A percentile compares a stretch with the other conserved stretches of the same genome.
These are phyloP conservation scores for Phoenix dactylifera DNA, from an alignment of 176 grass and related monocot genomes.

Conservation along the genomic window DNA sequence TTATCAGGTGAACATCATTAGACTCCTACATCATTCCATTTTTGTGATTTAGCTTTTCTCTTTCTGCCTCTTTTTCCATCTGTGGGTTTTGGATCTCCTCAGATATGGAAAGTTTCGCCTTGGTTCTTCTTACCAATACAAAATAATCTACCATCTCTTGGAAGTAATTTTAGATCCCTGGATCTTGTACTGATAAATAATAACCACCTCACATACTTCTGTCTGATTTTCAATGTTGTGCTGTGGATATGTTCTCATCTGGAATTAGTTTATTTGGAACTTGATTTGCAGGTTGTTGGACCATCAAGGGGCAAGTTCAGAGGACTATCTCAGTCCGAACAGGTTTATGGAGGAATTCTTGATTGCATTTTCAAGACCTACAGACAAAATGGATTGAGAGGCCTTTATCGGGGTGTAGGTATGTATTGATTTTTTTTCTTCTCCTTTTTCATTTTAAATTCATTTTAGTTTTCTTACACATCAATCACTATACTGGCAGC, in stretches of 20 bases:
- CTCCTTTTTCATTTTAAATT: too few relatives aligned
- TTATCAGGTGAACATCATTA: slow-evolving; percentile 50
- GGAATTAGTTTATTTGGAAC: too few relatives aligned
- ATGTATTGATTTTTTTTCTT: slow-evolving; percentile 17
- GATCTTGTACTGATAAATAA: too few relatives aligned
- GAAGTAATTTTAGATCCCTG: too few relatives aligned
- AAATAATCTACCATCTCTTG: too few relatives aligned
- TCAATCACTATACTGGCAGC: too few relatives aligned
- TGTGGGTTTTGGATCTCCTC: not conserved
- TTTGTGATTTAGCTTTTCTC: slow-evolving; percentile 3
- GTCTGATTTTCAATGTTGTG: too few relatives aligned
- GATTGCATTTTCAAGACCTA: slow-evolving; percentile 80
- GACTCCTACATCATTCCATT: not conserved
- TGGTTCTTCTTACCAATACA: too few relatives aligned
- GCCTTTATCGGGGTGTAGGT: slow-evolving; percentile 85
- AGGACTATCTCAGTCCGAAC: slow-evolving; percentile 39
- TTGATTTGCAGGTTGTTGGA: slow-evolving; percentile 49
- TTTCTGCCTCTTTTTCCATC: not conserved
- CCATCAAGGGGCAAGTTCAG: slow-evolving; percentile 32
- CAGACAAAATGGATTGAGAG: slow-evolving; percentile 74
- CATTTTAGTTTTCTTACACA: too few relatives aligned
- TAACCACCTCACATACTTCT: too few relatives aligned
- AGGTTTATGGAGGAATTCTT: slow-evolving; percentile 77
- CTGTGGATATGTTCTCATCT: too few relatives aligned
- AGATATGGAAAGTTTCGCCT: too few relatives aligned